Base-by-base conservation (phyloP, 228 moss, liverwort and hornwort genomes). In the Sphagnum fallax region DNA sequence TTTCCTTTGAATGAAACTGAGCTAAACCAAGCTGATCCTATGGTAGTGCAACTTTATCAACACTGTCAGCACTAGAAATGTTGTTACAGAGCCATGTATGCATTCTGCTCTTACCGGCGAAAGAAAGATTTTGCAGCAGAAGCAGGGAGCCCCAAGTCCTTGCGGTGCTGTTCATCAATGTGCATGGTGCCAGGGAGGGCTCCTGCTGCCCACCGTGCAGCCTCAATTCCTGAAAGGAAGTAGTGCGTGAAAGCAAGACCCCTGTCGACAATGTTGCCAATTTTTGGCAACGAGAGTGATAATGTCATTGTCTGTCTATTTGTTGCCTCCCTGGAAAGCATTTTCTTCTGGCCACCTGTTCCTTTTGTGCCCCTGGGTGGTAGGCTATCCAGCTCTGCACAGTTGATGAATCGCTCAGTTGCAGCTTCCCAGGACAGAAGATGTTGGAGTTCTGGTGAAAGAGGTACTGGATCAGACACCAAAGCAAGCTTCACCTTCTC, bases 381-480 rank as follows among this genome's bases (percentile, higher is more conserved):
- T 51, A 80, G 75, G 62, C 77, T 83, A 64, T 89, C 82, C 52
- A 98, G 78, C 47, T 85, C 93, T 65, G 93, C 90, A 66, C 83
- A 93, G 52, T 93, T 90, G 1, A 98, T 88, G 65, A 98, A 93
- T 14, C 97, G 90, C 71, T 98, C 97, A 6, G 97, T 98, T 53
- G 97, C 97, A 61, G 97, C 97, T 82, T 98, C 97, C 97, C 97
- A 98, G 10, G 97, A 98, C 2, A 98, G 76, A 16, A 91, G 88
- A 61, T 98, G 80, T n/a, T 77, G 88, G 52, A 88, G 82, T 72
- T 98, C 97, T 49, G 83, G 71, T 63, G 97, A 93, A 18, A 98
- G 85, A 16, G 97, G 93, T 71, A 88, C 90, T 12, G 97, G 97
- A 67, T 98, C 91, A 52, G 97, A 84, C 65, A 84, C 77, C 93